Base-by-base conservation (phyloP, 305 asterid genomes). In the Fraxinus xanthoxyloides region DNA sequence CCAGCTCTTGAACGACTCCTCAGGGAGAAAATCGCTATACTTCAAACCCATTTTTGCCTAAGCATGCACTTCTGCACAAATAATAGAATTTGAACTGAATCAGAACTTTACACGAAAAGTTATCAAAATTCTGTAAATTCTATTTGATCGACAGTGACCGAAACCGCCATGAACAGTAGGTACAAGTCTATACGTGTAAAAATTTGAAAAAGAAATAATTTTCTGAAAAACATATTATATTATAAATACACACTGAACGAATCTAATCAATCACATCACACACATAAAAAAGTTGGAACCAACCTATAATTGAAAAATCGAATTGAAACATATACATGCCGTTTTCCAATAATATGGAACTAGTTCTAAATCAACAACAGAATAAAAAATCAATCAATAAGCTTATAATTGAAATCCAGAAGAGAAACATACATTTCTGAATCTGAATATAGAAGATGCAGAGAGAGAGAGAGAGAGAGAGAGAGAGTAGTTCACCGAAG, bases 1-100 rank as follows among this genome's bases (percentile, higher is more conserved):
- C 56, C 56, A 46, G 19, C 56, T 46, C 56, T 46, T 13, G 56
- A 46, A 46, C 56, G 56, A 46, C 56, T 95, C 96, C 88, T 95
- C 98, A 1, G 98, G 97, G 83, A 95, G 92, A 85, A 95, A 94
- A 89, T 93, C 97, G 56, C 85, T 90, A 73, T 94, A 93, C 4
- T 85, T 76, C 88, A 46, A 15, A 46, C 56, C 56, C 56, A 46
- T 46, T 46, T 38, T 46, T 46, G 19, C 56, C 19, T 15, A 46
- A 13, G 56, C 17, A 46, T 3, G 56, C 56, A 46, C 6, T 46
- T 46, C 56, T 46, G 19, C 56, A 46, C 3, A 46, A 46, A 46
- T 13, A 13, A 46, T 46, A 46, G 56, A 46, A 46, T 46, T 48
- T 48, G 59, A 48, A 15, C 59, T 48, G 59, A 15, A 48, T 48